Evolutionary conservation across 331 rosid genomes (phyloP), one percentile per base, ranked within the genome.

Genomic region (Acacia concinna): DNA sequence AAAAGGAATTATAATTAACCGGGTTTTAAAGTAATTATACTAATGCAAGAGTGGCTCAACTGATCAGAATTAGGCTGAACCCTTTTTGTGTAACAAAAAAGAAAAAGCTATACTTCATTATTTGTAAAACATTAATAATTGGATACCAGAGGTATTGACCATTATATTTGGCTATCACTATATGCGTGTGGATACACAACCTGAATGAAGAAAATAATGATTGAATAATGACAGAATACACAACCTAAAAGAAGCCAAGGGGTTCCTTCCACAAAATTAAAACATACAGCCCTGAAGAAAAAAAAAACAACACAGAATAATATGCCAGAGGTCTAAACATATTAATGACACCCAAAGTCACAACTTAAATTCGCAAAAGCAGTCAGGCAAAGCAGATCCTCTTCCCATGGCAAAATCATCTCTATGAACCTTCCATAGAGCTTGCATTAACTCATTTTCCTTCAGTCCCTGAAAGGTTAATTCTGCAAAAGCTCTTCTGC

Each of bases 401-500:
- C 85, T 89, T 59, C 99, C 97, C 84, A 77, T 80, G 73, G 71
- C 90, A 79, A 86, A 95, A 41, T 95, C 98, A 79, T 86, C 93
- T 76, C 78, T 84, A 68, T 93, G 96, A 62, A 87, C 78, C 78
- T 90, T 88, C 96, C 92, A 88, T 8, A 93, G 73, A 5, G 93
- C 96, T 66, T 84, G 80, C 83, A 23, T 68, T 80, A 95, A 79
- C 65, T 88, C 92, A 69, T 86, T 82, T 64, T 86, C 94, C 38
- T 41, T 81, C 76, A 95, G 74, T 32, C 97, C 97, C 71, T 81
- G 79, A 3, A 84, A 86, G 32, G 87, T 89, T 54, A 85, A 84
- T 56, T 95, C 96, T 28, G 97, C 93, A 82, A 93, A 91, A 21
- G 93, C 97, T 84, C 86, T 87, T 80, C 99, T 84, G 78, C 90